Evolutionary conservation across 2,329 filamentous ascomycete species (phyloP), one percentile per base, ranked within the genome.

Genomic region (Fusarium tuaranense): DNA sequence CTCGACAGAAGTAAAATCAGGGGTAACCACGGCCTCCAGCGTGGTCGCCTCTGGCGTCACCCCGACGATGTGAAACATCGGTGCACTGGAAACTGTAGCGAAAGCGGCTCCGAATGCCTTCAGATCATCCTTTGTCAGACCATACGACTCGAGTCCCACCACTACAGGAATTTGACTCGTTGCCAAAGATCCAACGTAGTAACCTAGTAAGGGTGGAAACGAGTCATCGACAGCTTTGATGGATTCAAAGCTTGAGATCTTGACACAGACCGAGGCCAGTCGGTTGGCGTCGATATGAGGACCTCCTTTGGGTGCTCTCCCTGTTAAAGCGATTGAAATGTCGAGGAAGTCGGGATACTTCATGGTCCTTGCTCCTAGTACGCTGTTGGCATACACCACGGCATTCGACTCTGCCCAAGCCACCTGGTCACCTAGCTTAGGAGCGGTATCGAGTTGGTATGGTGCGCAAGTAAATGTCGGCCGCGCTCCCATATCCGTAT

Each of bases 341-440:
- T 87, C 85, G 3, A 87, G 78, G 39, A 83, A 84, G 61, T 87
- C 85, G 0, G 86, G 86, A 65, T 85, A 86, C 66, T 87, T 87
- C 65, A 82, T 80, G 1, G 85, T 87, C 22, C 80, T 79, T 0
- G 85, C 84, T 0, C 84, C 85, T 0, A 87, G 79, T 0, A 87
- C 83, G 64, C 84, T 87, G 48, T 87, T 87, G 1, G 85, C 84
- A 66, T 81, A 87, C 0, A 86, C 82, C 0, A 87, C 85, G 0
- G 84, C 86, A 68, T 87, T 87, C 0, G 84, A 86, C 70, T 86
- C 85, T 1, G 82, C 83, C 83, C 85, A 87, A 0, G 79, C 83
- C 4, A 87, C 78, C 30, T 86, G 78, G 14, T 87, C 83, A 5
- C 84, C 85, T 0, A 59, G 14, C 16, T 59, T 67, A 0, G 77